Conservation (phyloP, 163 green algal genomes). For the Chlorella variabilis region DNA sequence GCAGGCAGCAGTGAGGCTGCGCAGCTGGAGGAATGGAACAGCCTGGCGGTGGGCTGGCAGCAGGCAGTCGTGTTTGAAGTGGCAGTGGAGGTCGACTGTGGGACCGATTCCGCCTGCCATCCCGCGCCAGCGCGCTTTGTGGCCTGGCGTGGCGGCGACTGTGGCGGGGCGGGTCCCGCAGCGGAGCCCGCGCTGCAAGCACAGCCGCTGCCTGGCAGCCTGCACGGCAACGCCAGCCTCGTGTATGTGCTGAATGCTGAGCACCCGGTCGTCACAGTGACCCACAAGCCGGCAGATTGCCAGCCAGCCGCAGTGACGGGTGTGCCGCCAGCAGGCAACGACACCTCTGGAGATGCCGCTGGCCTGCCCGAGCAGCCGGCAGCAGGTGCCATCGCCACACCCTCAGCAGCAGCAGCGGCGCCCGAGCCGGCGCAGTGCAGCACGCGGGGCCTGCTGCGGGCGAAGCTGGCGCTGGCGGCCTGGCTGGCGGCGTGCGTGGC, state of each 20-base stretch:
- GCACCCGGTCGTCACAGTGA: background rate
- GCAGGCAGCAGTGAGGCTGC: background rate
- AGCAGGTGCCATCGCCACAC: background rate
- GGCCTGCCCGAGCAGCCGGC: background rate
- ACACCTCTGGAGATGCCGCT: background rate
- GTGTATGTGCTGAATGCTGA: background rate
- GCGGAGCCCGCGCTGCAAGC: background rate
- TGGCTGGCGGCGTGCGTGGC: background rate
- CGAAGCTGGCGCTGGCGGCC: background rate
- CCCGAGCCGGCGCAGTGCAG: background rate
- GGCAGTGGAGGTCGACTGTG: background rate
- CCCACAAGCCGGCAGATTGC: too few species aligned
- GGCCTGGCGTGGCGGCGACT: background rate
- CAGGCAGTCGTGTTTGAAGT: background rate
- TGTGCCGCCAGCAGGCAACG: too few species aligned
- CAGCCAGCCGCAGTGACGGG: too few species aligned
- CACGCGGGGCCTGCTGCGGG: background rate
- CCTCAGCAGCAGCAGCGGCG: background rate
- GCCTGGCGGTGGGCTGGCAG: background rate
- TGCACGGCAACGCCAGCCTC: background rate
- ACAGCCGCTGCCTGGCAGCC: background rate
- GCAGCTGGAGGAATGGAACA: conserved; percentile 22
- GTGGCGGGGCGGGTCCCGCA: background rate
- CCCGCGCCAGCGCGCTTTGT: background rate
- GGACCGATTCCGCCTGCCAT: background rate